A percentile compares a stretch with the other conserved stretches of the same genome.
Evolutionary conservation across 768 basidiomycete species (phyloP).

Genomic region (Boletus barrowsii): DNA sequence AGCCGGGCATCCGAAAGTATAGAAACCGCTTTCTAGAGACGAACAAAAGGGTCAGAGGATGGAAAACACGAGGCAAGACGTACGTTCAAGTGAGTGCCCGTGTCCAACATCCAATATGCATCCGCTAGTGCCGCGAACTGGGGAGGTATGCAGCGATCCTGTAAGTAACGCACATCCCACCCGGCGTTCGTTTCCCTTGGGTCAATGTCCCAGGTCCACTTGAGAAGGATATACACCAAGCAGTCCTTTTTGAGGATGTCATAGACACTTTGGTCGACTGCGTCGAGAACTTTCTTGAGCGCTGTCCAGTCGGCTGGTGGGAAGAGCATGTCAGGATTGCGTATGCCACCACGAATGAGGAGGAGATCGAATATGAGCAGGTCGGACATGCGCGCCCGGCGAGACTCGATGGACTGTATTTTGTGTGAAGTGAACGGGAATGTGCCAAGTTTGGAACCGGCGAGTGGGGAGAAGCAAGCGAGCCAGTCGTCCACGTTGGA

Average conservation of each 20-base stretch:
- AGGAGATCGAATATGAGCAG: slow-evolving; percentile 73
- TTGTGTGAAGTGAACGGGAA: slow-evolving; percentile 61
- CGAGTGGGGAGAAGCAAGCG: slow-evolving; percentile 45
- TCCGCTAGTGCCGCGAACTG: slow-evolving; percentile 75
- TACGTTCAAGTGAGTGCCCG: slow-evolving; percentile 62
- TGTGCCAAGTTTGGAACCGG: slow-evolving; percentile 24
- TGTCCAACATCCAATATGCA: slow-evolving; percentile 83
- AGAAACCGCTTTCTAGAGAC: slow-evolving; percentile 59
- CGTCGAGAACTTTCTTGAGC: slow-evolving; percentile 56
- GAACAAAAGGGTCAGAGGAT: background rate
- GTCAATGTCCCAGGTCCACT: slow-evolving; percentile 75
- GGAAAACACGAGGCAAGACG: slow-evolving; percentile 25
- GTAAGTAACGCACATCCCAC: slow-evolving; percentile 40
- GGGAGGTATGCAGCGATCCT: slow-evolving; percentile 63
- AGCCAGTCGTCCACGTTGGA: slow-evolving; percentile 27
- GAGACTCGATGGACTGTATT: slow-evolving; percentile 56
- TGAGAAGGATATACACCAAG: slow-evolving; percentile 75
- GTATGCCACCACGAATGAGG: slow-evolving; percentile 60
- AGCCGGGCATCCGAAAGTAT: slow-evolving; percentile 72
- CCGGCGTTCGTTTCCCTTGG: slow-evolving; percentile 39
- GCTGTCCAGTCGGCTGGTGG: slow-evolving; percentile 58
- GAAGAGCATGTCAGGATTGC: slow-evolving; percentile 57
- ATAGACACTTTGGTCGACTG: slow-evolving; percentile 60
- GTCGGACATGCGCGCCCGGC: slow-evolving; percentile 60
- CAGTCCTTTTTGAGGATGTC: slow-evolving; percentile 80